These are phyloP conservation scores for Colletotrichum gloeosporioides DNA, from an alignment of 2,329 filamentous ascomycete genomes.

Conservation along the genomic window DNA sequence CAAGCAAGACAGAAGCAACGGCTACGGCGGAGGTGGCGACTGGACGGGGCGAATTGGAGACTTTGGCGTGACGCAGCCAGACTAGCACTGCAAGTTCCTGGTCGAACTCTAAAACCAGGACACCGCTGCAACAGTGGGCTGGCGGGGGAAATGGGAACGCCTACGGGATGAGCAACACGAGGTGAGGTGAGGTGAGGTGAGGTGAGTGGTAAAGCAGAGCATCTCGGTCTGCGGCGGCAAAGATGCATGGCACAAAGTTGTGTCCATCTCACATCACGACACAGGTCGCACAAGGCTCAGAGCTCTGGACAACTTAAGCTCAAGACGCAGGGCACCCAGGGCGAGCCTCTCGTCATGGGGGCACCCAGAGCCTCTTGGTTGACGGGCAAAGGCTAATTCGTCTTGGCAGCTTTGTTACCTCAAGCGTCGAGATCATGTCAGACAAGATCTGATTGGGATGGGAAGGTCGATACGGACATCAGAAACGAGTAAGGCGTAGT, in stretches of 20 bases:
- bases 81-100: constrained; percentile 4
- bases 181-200: background rate
- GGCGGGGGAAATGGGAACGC: background rate
- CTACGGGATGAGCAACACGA: background rate
- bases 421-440: background rate
- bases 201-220: background rate
- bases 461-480: background rate
- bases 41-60: background rate
- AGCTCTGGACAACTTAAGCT: background rate
- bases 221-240: background rate
- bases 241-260: background rate
- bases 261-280: background rate
- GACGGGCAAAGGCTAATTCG: background rate
- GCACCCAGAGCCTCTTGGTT: background rate
- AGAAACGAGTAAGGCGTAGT: background rate
- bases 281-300: background rate
- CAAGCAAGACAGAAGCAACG: constrained; percentile 12
- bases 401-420: background rate
- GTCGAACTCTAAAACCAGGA: constrained; percentile 9
- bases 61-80: constrained; percentile 3
- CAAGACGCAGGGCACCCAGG: background rate
- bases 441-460: background rate
- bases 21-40: constrained; percentile 14
- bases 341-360: background rate
- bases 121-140: background rate